Evolutionary conservation across 2,329 filamentous ascomycete species (phyloP), one percentile per base, ranked within the genome.

Genomic region (Orbilia quercus): DNA sequence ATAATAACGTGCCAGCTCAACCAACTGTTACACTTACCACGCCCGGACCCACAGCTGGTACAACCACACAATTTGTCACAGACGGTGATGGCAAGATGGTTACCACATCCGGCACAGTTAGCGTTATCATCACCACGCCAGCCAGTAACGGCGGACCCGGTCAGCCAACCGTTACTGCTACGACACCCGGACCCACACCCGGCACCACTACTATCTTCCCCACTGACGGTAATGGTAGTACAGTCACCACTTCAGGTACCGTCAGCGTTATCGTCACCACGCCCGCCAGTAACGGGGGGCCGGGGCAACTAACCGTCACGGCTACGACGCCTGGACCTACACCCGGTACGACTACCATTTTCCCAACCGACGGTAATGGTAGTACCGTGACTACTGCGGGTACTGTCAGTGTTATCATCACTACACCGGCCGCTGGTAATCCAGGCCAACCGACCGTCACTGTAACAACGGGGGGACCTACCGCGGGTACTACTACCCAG

Each of bases 101-200:
- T 7, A 34, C 48, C 4, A 51, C 25, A 16, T 34, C 48, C 6
- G 48, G 48, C 16, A 51, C 48, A 4, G 48, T 51, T 14, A 51
- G 48, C n/a, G 48, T 51, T n/a, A 51, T 51, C 25, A 51, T 51
- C 14, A 51, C 28, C 12, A 51, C 48, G 1, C 48, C 48, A 28
- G 7, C 20, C 12, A 20, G 14, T 45, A 16, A 9, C 1, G 31
- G 11, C 5, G n/a, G 38, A n/a, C 47, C 25, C 3, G 22, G 18
- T 1, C 48, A 51, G 25, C 25, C 25, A 40, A 54, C 25, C 1
- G 50, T 54, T 7, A 54, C 50, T 1, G 31, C n/a, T 7, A 38
- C 50, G 3, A 54, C 50, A 1, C 28, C 28, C 6, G 50, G 50
- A 3, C 50, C 50, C 2, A 18, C 7, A 22, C 28, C 9, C 11